These are phyloP conservation scores for Physcomitrellopsis africana DNA, from an alignment of 225 moss, liverwort and hornwort species.

Conservation along the genomic window DNA sequence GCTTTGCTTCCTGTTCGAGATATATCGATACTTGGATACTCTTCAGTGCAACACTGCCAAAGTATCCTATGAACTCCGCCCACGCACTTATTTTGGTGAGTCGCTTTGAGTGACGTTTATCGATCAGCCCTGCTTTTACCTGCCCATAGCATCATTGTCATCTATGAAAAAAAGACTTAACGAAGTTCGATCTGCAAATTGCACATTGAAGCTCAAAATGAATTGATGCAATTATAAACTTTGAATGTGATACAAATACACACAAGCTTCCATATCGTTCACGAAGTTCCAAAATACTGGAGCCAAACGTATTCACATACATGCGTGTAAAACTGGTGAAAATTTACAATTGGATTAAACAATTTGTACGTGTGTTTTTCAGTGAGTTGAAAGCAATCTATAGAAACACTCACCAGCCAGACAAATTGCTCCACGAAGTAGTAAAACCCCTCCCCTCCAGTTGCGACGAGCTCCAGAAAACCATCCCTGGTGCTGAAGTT, in stretches of 20 bases:
- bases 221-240: background rate
- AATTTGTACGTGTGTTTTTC: too few relatives aligned
- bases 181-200: too few relatives aligned
- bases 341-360: too few relatives aligned
- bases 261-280: background rate
- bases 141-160: constrained; percentile 25
- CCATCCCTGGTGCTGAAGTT: constrained; percentile 49
- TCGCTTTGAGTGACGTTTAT: constrained; percentile 77
- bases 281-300: too few relatives aligned
- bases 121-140: constrained; percentile 87
- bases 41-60: constrained; percentile 86
- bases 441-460: constrained; percentile 80
- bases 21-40: constrained; percentile 59
- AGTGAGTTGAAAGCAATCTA: background rate
- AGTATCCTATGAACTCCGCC: constrained; percentile 89
- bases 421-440: constrained; percentile 96
- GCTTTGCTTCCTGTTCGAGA: constrained; percentile 59
- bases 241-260: background rate
- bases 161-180: too few relatives aligned
- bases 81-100: constrained; percentile 87
- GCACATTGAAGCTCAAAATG: background rate
- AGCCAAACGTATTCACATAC: too few relatives aligned
- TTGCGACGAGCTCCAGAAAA: constrained; percentile 74
- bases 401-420: constrained; percentile 73
- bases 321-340: too few relatives aligned